Percentiles rank a stretch among this genome's conserved stretches.
Conservation (phyloP, 208 protist species). For the Acanthamoeba comandoni region DNA sequence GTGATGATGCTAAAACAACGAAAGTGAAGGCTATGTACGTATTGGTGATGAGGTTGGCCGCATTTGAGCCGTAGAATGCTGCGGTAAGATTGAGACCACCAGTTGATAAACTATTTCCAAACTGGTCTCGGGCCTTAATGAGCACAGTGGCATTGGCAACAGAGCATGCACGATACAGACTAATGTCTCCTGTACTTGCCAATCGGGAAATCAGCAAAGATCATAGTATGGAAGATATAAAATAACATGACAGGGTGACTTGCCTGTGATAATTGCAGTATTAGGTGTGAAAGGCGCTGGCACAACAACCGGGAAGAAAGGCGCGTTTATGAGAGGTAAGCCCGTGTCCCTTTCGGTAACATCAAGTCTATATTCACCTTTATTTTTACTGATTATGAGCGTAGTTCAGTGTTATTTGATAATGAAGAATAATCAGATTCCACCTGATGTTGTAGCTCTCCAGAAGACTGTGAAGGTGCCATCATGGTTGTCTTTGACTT, state of each 20-base stretch:
- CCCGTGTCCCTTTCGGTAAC: constrained; percentile 25
- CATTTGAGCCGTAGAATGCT: constrained; percentile 14
- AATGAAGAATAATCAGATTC: neutral
- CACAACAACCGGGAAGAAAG: constrained; percentile 60
- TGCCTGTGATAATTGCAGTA: constrained; percentile 2
- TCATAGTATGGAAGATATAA: neutral
- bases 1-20: constrained; percentile 30
- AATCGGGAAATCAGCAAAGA: neutral
- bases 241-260: neutral
- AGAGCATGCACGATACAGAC: constrained; percentile 1
- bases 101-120: neutral
- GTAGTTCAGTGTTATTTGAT: neutral
- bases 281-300: constrained; percentile 7
- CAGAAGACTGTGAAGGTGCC: constrained; percentile 53
- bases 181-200: constrained; percentile 16
- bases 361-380: constrained; percentile 50
- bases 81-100: constrained; percentile 14
- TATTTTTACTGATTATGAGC: neutral
- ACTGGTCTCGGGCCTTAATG: constrained; percentile 33
- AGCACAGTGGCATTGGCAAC: neutral
- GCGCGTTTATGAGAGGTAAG: constrained; percentile 24
- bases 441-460: constrained; percentile 16
- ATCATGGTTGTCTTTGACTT: constrained; percentile 38
- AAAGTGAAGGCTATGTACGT: too few relatives aligned
- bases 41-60: neutral